Base-by-base conservation (phyloP, 139 green algal species). In the Volvox reticuliferus region DNA sequence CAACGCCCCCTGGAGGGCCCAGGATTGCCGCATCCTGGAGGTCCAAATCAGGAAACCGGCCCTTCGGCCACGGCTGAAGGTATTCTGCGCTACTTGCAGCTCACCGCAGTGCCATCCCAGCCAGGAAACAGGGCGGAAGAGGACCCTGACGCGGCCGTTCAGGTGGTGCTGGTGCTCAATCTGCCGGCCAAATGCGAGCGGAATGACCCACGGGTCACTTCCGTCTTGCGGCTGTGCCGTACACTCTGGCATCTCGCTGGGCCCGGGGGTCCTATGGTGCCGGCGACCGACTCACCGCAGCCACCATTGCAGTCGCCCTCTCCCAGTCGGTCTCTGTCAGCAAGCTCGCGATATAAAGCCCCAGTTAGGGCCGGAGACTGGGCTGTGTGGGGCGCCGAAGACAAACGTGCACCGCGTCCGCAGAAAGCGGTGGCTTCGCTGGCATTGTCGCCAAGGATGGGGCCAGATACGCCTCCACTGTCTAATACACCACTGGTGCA, bases 1-100 rank as follows among this genome's bases (percentile, higher is more conserved):
- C n/a, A n/a, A n/a, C n/a, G n/a, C n/a, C n/a, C n/a, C n/a, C n/a
- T n/a, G n/a, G n/a, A n/a, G n/a, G n/a, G n/a, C n/a, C n/a, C n/a
- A n/a, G n/a, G n/a, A n/a, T n/a, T n/a, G n/a, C n/a, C n/a, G 67
- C 22, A 28, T 28, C 67, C 22, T 2, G 22, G 67, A 26, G 67
- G 22, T 28, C 67, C 12, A 12, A 28, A 12, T 12, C 67, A 12
- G 67, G 67, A 75, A 75, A 55, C 44, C 9, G 44, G 5, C 44
- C 44, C 44, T 9, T 55, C 44, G 44, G 5, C 44, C 44, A 55
- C 5, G 44, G 44, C 44, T 55, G 44, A 55, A 55, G 95, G 95
- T 5, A 68, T 94, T 73, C 93, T 97, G 36, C 91, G 95, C 2
- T 97, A 97, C 91, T 21, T 97, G 61, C 96, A 97, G 88, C 87